Base-by-base conservation (phyloP, 1,284 basidiomycete genomes). In the Boletus mariae region DNA sequence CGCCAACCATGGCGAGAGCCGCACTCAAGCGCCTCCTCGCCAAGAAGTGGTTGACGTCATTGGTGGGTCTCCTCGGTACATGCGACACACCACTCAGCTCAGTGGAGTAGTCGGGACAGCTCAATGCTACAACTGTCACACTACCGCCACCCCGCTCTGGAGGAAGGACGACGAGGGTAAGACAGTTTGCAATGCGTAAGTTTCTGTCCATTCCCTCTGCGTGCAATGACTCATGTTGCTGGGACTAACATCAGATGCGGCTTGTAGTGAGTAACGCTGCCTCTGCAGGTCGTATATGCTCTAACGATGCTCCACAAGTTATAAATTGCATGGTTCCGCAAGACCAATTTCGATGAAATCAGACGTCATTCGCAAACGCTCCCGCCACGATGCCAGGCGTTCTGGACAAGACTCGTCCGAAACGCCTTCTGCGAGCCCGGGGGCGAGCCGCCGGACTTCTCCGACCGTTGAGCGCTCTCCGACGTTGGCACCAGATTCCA, bases 91-190 rank as follows among this genome's bases (percentile, higher is more conserved):
- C 46, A 56, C 54, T 57, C 58, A 63, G 59, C 63, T 62, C 63
- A 60, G 61, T 53, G 57, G 65, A 49, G 59, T 61, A 59, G 61
- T 59, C 49, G 67, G 67, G 47, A 59, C 71, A 75, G 88, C 87
- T 5, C 87, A 90, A 75, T 94, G 91, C 73, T 90, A 88, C 71
- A 94, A 93, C 65, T 93, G 91, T 73, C 87, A 91, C 63, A 94
- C 90, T 20, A 92, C 88, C 4, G 89, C 90, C 23, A 93, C 91
- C 4, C 92, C 91, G n/a, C 79, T 93, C 35, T 94, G 91, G 90
- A 78, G 92, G 59, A 92, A 92, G 70, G 91, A 93, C 65, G 90
- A 92, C 62, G 91, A 93, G 67, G 92, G 92, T 52, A 92, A 92
- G 76, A 92, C 91, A 1, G 89, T 93, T 46, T 94, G 92, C 76